Evolutionary conservation across 768 basidiomycete species (phyloP).

Genomic region (Tephrocybe sp.): DNA sequence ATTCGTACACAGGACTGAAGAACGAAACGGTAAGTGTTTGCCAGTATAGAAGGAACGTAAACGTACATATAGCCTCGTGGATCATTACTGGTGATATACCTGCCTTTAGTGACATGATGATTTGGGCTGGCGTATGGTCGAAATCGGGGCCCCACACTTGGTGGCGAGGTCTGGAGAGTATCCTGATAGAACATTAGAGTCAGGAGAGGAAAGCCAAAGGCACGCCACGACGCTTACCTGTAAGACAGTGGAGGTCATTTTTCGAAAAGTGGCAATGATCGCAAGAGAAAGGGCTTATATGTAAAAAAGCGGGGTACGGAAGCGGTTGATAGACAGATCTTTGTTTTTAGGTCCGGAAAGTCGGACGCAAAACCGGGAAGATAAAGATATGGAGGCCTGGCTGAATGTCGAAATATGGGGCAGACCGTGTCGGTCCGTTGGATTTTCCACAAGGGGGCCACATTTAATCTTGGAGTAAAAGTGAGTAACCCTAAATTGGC

Average conservation of each 20-base stretch:
- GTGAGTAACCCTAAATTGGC: slow-evolving; percentile 36
- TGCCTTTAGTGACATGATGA: slow-evolving; percentile 82
- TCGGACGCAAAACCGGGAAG: slow-evolving; percentile 18
- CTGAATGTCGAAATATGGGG: slow-evolving; percentile 19
- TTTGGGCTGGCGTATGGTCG: slow-evolving; percentile 74
- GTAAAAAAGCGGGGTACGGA: slow-evolving; percentile 18
- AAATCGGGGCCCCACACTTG: slow-evolving; percentile 43
- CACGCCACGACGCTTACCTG: slow-evolving; percentile 33
- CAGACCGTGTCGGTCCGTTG: slow-evolving; percentile 26
- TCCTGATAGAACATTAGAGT: slow-evolving; percentile 29
- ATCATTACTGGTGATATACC: slow-evolving; percentile 90
- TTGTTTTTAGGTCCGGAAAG: slow-evolving; percentile 18
- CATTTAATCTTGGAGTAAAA: slow-evolving; percentile 29
- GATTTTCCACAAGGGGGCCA: slow-evolving; percentile 32
- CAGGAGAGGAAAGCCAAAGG: neutral
- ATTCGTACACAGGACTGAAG: slow-evolving; percentile 81
- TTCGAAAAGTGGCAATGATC: slow-evolving; percentile 14
- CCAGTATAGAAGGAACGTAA: neutral
- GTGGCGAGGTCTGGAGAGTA: slow-evolving; percentile 39
- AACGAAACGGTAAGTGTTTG: neutral
- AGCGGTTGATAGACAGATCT: slow-evolving; percentile 23
- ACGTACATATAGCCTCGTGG: slow-evolving; percentile 85
- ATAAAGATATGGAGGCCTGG: slow-evolving; percentile 8
- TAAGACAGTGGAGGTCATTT: slow-evolving; percentile 46
- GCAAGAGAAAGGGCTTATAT: slow-evolving; percentile 18